Evolutionary conservation across 495 filamentous ascomycete species (phyloP).

Genomic region (Daldinia decipiens): DNA sequence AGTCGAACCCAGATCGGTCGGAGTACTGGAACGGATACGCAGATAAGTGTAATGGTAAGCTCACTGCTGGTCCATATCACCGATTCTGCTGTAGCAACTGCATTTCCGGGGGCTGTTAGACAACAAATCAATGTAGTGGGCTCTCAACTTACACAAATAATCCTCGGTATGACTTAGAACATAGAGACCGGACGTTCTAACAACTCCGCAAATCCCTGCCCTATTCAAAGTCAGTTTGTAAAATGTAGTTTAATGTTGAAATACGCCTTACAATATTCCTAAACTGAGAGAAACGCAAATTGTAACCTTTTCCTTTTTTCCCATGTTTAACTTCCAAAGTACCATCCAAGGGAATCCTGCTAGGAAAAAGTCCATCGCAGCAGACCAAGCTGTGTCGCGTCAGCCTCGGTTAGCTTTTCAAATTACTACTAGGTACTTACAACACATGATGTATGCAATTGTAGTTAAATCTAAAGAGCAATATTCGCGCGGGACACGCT

Average conservation of each 20-base stretch:
- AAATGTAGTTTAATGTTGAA: neutral
- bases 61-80: constrained; percentile 40
- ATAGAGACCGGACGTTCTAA: constrained; percentile 17
- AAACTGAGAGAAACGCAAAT: constrained; percentile 61
- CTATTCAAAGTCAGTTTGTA: constrained; percentile 1
- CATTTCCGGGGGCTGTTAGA: neutral
- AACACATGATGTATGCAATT: constrained; percentile 27
- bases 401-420: neutral
- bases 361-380: constrained; percentile 57
- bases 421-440: constrained; percentile 7
- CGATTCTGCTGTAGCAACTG: constrained; percentile 25
- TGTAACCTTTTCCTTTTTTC: constrained; percentile 56
- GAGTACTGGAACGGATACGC: constrained; percentile 41
- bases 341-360: constrained; percentile 59
- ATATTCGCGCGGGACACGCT: constrained; percentile 6
- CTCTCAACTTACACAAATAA: constrained; percentile 25
- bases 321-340: constrained; percentile 61
- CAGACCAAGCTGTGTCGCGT: constrained; percentile 27
- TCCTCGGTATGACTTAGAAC: constrained; percentile 17
- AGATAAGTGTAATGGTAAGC: constrained; percentile 44
- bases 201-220: constrained; percentile 28
- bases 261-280: constrained; percentile 55
- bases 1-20: constrained; percentile 26
- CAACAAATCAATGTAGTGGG: no score
- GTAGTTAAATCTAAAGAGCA: constrained; percentile 19